Percentiles rank a stretch among this genome's conserved stretches.
phyloP scores from a whole-genome alignment of 106 monocot genomes.

The Posidonia australis region DNA sequence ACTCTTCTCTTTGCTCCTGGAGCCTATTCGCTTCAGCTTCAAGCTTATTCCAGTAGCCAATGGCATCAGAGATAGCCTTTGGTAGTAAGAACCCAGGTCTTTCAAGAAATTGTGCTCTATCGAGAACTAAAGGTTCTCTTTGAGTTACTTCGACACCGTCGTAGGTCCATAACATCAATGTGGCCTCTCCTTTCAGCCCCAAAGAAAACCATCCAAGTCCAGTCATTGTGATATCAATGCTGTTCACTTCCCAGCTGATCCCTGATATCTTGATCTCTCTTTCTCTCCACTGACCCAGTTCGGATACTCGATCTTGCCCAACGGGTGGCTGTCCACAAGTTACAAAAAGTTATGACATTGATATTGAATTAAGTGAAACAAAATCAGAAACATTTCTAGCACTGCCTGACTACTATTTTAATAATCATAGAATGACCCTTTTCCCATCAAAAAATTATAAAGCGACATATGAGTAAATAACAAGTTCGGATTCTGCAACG shows the following conservation, averaged over 20 bases:
- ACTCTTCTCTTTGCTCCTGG: conserved; percentile 29
- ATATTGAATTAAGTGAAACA: background rate
- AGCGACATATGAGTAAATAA: too few species aligned
- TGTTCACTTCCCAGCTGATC: conserved; percentile 77
- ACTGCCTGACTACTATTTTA: too few species aligned
- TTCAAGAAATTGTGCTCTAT: conserved; percentile 64
- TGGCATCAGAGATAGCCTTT: conserved; percentile 66
- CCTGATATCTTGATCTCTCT: conserved; percentile 71
- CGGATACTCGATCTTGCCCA: conserved; percentile 46
- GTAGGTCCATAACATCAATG: conserved; percentile 67
- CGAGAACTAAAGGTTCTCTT: conserved; percentile 74
- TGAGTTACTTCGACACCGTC: conserved; percentile 56
- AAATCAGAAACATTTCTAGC: too few species aligned
- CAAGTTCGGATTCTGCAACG: too few species aligned
- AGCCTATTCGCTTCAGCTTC: conserved; percentile 35
- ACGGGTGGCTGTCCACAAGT: conserved; percentile 53
- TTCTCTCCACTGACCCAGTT: conserved; percentile 57
- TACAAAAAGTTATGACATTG: background rate
- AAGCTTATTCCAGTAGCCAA: conserved; percentile 44
- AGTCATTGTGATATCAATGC: conserved; percentile 58
- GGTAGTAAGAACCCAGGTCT: conserved; percentile 85
- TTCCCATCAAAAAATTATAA: too few species aligned
- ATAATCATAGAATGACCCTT: too few species aligned
- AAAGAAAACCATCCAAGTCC: conserved; percentile 91
- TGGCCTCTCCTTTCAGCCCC: conserved; percentile 87